Evolutionary conservation across 768 basidiomycete species (phyloP).

Genomic region (Leccinum incarnatum): DNA sequence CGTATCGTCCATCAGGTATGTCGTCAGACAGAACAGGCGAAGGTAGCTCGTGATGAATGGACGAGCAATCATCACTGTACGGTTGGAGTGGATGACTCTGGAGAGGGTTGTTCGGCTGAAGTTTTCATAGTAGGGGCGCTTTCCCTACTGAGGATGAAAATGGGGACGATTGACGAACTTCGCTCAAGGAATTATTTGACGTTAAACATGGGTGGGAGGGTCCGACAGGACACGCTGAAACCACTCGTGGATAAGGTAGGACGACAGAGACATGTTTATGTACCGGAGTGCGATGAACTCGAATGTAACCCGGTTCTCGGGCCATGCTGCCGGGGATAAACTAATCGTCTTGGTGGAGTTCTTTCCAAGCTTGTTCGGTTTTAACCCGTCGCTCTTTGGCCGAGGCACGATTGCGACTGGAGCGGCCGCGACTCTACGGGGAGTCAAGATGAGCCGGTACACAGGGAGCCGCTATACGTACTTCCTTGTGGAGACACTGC

Average conservation of each 20-base stretch:
- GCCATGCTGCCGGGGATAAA: not conserved
- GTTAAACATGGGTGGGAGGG: not conserved
- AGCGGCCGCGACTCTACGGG: conserved; percentile 58
- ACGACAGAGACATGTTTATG: not conserved
- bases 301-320: not conserved
- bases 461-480: conserved; percentile 29
- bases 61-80: not conserved
- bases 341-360: conserved; percentile 52
- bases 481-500: conserved; percentile 69
- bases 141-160: not conserved
- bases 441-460: conserved; percentile 1
- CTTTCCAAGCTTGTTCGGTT: conserved; percentile 58
- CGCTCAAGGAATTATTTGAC: not conserved
- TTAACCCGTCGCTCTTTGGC: conserved; percentile 58
- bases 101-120: not conserved
- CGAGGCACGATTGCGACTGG: conserved; percentile 54
- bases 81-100: not conserved
- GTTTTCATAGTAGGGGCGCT: not conserved
- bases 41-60: not conserved
- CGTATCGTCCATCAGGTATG: conserved; percentile 33
- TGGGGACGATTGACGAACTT: not conserved
- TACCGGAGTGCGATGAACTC: not conserved
- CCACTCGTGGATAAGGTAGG: not conserved
- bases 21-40: conserved; percentile 2
- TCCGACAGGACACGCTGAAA: conserved; percentile 4